Conservation (phyloP, 23 red algal genomes). For the Chondrus crispus region DNA sequence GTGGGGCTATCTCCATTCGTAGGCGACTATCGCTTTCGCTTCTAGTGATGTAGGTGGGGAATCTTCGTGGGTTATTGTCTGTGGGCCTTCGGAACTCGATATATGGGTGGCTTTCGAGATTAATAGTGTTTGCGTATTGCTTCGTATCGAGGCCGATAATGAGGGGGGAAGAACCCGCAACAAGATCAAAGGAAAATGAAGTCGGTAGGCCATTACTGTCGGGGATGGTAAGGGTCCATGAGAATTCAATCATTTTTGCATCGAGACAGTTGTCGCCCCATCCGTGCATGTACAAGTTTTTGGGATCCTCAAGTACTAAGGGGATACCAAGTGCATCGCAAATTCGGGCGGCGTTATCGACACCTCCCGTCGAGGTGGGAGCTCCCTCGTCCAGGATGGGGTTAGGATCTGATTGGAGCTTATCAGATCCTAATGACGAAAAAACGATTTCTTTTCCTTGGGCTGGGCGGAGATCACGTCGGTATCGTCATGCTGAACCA, state of each 20-base stretch:
- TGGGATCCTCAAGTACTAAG: background rate
- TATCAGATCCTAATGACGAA: background rate
- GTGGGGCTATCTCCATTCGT: background rate
- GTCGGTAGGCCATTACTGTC: background rate
- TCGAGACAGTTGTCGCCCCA: background rate
- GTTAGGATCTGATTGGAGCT: background rate
- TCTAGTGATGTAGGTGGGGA: background rate
- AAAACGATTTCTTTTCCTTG: background rate
- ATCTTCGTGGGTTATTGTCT: background rate
- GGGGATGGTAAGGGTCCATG: background rate
- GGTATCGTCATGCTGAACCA: no score
- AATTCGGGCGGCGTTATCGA: background rate
- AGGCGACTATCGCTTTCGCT: background rate
- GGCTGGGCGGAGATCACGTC: no score
- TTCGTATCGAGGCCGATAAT: background rate
- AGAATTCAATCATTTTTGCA: background rate
- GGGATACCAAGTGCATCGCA: background rate
- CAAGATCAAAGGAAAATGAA: background rate
- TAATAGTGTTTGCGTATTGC: background rate
- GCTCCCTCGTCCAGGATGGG: background rate
- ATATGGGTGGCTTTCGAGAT: background rate
- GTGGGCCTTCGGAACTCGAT: background rate
- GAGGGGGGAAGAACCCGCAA: background rate
- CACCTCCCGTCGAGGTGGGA: background rate
- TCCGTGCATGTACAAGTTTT: background rate